Base-by-base conservation (phyloP, 768 basidiomycete genomes). In the Lactarius deliciosus region DNA sequence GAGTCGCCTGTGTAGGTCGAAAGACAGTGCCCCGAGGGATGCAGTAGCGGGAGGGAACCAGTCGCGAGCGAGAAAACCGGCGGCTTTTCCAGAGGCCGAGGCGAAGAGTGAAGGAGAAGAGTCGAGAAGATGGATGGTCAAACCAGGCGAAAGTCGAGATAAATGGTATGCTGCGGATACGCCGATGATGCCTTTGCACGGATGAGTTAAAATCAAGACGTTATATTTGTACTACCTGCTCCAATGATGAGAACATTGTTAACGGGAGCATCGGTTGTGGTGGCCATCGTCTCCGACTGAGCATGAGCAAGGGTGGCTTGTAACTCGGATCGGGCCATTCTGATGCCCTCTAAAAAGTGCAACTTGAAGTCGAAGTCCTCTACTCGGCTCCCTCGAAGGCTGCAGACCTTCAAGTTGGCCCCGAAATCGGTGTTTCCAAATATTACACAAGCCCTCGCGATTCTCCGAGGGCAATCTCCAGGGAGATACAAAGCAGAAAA, bases 401-500 rank as follows among this genome's bases (percentile, higher is more conserved):
- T 32, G 79, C 89, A 38, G 79, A 81, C 13, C 72, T 79, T 53
- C 50, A 28, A 25, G 15, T 25, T 30, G 83, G 85, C 5, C 73
- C 91, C 56, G 36, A 78, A 77, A 41, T 73, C 72, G 16, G 87
- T 89, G 18, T 92, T 91, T 75, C 89, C 89, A 1, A 77, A 81
- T 61, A 80, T 91, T 34, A 74, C 76, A 66, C 64, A 74, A 43
- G 88, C 90, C 64, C 83, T 84, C 3, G 89, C 86, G 20, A 79
- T 90, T 10, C 66, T 87, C 36, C 73, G 73, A 22, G 81, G 81
- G 8, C 20, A 75, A 91, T 16, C 70, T 92, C 61, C 86, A 84
- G 68, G 90, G 91, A 68, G 77, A 78, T 30, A 90, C 91, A n/a
- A 91, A 85, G 86, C 55, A 91, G 90, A 78, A 92, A 92, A 91